These are phyloP conservation scores for Zea mays DNA, from an alignment of 176 grass and related monocot species.

Conservation along the genomic window DNA sequence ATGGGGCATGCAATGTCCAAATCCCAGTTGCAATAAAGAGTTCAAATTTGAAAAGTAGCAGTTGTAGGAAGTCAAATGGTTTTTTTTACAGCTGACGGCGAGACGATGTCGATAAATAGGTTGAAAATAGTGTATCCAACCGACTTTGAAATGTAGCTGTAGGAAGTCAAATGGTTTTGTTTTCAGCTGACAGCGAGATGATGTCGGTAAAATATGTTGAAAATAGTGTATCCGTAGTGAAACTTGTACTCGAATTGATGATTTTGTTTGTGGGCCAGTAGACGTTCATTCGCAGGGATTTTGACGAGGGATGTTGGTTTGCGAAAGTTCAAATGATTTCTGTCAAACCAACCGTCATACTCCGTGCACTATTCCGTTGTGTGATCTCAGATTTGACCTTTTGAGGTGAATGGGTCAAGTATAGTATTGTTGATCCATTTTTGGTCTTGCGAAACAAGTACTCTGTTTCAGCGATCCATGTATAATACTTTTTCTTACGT, in stretches of 20 bases:
- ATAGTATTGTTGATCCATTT: background rate
- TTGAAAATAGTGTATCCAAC: no score
- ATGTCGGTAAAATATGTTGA: slow-evolving; percentile 2
- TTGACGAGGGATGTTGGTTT: background rate
- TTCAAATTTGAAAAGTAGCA: no score
- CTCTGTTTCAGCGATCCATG: background rate
- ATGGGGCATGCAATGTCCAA: no score
- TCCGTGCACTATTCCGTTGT: background rate
- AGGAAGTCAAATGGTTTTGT: slow-evolving; percentile 35
- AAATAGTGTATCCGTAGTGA: background rate
- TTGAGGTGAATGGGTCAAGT: background rate
- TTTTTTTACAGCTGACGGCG: no score
- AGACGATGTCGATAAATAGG: no score
- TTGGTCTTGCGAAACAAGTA: background rate
- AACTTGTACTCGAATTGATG: background rate
- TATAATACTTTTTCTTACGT: slow-evolving; percentile 29
- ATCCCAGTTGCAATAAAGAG: no score
- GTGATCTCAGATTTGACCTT: slow-evolving; percentile 15
- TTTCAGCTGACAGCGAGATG: background rate
- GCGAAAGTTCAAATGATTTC: slow-evolving; percentile 25
- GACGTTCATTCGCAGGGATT: background rate
- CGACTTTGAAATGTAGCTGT: background rate
- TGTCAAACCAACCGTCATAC: slow-evolving; percentile 23
- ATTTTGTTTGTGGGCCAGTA: background rate
- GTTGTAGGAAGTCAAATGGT: no score